Conservation (phyloP, 495 filamentous ascomycete species). For the Bombardia bombarda region DNA sequence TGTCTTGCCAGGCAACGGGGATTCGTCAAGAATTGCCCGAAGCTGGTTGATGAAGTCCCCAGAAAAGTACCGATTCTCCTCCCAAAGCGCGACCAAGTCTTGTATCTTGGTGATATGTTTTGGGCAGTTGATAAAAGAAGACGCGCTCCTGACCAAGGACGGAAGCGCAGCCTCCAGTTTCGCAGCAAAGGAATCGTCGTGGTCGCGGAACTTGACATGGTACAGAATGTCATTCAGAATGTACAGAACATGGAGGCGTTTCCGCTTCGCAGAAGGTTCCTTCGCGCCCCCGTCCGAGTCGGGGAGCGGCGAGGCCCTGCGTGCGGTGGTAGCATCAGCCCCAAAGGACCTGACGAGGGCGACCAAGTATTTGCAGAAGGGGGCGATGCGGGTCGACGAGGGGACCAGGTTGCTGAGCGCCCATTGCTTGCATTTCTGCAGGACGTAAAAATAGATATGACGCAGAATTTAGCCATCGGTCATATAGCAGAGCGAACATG, state of each 20-base stretch:
- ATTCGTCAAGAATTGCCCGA: slow-evolving; percentile 46
- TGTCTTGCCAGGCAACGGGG: slow-evolving; percentile 10
- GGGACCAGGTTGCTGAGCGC: slow-evolving; percentile 61
- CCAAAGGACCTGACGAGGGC: slow-evolving; percentile 57
- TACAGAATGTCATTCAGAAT: slow-evolving; percentile 77
- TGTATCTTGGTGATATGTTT: slow-evolving; percentile 61
- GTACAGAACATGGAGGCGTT: slow-evolving; percentile 72
- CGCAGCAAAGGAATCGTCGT: slow-evolving; percentile 46
- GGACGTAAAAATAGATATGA: slow-evolving; percentile 14
- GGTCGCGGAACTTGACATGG: slow-evolving; percentile 58
- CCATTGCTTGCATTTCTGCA: slow-evolving; percentile 83
- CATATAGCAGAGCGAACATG: slow-evolving; percentile 42
- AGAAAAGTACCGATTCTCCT: slow-evolving; percentile 59
- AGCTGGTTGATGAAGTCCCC: slow-evolving; percentile 51
- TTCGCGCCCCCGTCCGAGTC: slow-evolving; percentile 19
- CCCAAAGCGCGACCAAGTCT: slow-evolving; percentile 67
- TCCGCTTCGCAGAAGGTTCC: slow-evolving; percentile 55
- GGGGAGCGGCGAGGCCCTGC: slow-evolving; percentile 4
- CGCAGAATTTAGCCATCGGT: slow-evolving; percentile 51
- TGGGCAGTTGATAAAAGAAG: slow-evolving; percentile 53
- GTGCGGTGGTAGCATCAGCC: slow-evolving; percentile 1
- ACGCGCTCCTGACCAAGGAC: slow-evolving; percentile 52
- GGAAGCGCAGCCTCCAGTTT: slow-evolving; percentile 55
- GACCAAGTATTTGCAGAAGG: slow-evolving; percentile 69
- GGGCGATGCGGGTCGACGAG: slow-evolving; percentile 56